Base-by-base conservation (phyloP, 495 filamentous ascomycete genomes). In the Annulohypoxylon maeteangense region DNA sequence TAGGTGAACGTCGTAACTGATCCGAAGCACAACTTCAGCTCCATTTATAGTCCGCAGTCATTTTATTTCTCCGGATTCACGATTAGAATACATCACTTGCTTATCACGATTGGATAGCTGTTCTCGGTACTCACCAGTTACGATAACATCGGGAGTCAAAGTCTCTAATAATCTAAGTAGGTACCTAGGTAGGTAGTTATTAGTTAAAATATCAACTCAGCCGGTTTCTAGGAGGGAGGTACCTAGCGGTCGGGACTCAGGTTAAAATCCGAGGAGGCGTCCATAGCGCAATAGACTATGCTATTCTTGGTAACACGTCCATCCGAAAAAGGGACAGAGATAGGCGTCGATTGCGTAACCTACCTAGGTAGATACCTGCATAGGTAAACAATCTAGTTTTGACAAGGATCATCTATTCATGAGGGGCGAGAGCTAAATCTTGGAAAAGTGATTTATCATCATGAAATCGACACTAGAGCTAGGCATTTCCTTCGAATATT, bases 311-410 rank as follows among this genome's bases (percentile, higher is more conserved):
- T 31, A 14, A 51, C n/a, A 16, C 40, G 20, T 2, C 36, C n/a
- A 51, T 50, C 31, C 22, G 10, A 40, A 58, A 51, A 45, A 47
- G 38, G 57, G 36, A 54, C 47, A 54, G 45, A 67, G 36, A 45
- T 25, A 50, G 57, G 44, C 54, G 54, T 55, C 38, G 18, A 68
- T 68, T 47, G 65, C 65, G 65, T 68, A 42, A 62, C 57, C 14
- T 18, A 38, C 36, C 36, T 14, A n/a, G 12, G n/a, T n/a, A n/a
- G n/a, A n/a, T n/a, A n/a, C n/a, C n/a, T n/a, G n/a, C n/a, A n/a
- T 12, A 40, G 11, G 11, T n/a, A 40, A 12, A 12, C 1, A 11
- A 45, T 5, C 23, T 50, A 54, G 55, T 20, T 32, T 38, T 4
- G 23, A 58, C 32, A 47, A 34, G 40, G 40, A 27, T 22, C 27